Base-by-base conservation (phyloP, 192 early-diverging fungal genomes). In the Lobulomyces angularis region DNA sequence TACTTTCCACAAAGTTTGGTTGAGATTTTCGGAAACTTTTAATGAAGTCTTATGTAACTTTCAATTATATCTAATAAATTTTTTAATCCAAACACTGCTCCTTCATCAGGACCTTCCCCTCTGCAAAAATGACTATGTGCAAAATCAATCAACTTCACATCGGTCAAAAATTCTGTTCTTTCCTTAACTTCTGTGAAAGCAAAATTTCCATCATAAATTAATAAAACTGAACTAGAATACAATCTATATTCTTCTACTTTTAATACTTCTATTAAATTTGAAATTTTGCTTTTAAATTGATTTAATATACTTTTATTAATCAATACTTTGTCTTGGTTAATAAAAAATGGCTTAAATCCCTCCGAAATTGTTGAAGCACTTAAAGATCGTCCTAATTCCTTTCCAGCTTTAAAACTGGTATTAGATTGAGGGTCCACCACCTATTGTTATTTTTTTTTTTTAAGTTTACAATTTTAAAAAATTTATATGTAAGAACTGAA, bases 111-210 rank as follows among this genome's bases (percentile, higher is more conserved):
- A 1, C 80, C 81, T 34, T 58, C 45, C 18, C 67, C 66, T 19
- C 71, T 56, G 6, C 48, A 46, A 59, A 84, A 88, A 29, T 65
- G 58, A 9, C 85, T 81, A 58, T 89, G 89, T 2, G 79, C 85
- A 82, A 92, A 93, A 55, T 96, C 91, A 46, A 96, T 91, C 8
- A 85, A 34, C 20, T 71, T 71, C 39, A 85, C 48, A 18, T 55
- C 64, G 24, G 5, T 50, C 59, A 11, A 50, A 54, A 18, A 56
- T 48, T 33, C 50, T 45, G 22, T 59, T 48, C 0, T 43, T 48
- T 1, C 42, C 52, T 12, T 22, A 34, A 8, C 55, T n/a, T 65
- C 48, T 35, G 68, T 53, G 22, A 67, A 67, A 8, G 61, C 59
- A 18, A 50, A 56, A 7, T 41, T 51, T 48, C 74, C 82, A 36